Conservation (phyloP, 2,329 filamentous ascomycete genomes). For the Botrytis deweyae region DNA sequence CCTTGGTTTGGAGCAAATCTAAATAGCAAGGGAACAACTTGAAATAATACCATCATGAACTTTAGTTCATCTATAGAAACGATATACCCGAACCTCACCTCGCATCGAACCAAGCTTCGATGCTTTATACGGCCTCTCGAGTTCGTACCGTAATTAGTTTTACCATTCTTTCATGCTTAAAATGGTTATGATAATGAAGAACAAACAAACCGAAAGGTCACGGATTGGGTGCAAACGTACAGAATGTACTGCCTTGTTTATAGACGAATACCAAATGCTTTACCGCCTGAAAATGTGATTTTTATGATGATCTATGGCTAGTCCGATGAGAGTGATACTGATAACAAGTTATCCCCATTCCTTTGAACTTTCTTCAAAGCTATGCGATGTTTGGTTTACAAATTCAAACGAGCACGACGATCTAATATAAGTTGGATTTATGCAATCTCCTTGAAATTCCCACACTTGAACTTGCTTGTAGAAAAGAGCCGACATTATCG, state of each 20-base stretch:
- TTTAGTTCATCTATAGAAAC: slow-evolving; percentile 7
- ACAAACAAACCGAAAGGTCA: slow-evolving; percentile 8
- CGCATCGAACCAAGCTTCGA: slow-evolving; percentile 13
- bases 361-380: not conserved
- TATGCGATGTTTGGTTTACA: not conserved
- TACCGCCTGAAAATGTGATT: not conserved
- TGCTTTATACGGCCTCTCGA: slow-evolving; percentile 3
- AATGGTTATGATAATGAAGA: slow-evolving; percentile 19
- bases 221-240: slow-evolving; percentile 15
- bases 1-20: slow-evolving; percentile 30
- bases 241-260: slow-evolving; percentile 11
- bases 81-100: not conserved
- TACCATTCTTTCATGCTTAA: slow-evolving; percentile 12
- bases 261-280: slow-evolving; percentile 20
- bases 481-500: not conserved
- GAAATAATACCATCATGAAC: slow-evolving; percentile 10
- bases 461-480: not conserved
- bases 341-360: not conserved
- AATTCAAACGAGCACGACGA: not conserved
- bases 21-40: not conserved
- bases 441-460: not conserved
- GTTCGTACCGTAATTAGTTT: slow-evolving; percentile 2
- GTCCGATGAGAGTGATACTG: not conserved
- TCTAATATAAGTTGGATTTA: no score
- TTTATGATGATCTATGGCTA: not conserved